These are phyloP conservation scores for Colletotrichum endophyticum DNA, from an alignment of 2,329 filamentous ascomycete species.

Conservation along the genomic window DNA sequence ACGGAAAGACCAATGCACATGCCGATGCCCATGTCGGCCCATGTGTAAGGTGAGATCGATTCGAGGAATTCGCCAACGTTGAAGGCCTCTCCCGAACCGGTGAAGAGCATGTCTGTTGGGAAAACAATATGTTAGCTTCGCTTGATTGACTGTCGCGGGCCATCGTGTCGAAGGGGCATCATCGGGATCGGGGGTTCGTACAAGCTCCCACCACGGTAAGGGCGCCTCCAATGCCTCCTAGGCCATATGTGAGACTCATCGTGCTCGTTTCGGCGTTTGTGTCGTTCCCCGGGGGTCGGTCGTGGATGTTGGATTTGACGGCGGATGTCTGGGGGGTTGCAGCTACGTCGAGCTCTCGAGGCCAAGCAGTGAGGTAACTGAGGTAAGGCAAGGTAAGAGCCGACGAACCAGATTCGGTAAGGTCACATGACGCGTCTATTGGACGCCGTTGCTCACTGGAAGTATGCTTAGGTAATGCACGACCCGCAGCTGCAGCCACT, in stretches of 20 bases:
- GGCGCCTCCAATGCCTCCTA: slow-evolving; percentile 71
- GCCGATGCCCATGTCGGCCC: slow-evolving; percentile 88
- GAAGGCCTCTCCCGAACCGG: slow-evolving; percentile 93
- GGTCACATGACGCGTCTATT: slow-evolving; percentile 40
- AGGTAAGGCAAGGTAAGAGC: slow-evolving; percentile 8
- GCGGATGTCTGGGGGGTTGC: slow-evolving; percentile 12
- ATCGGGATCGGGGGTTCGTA: slow-evolving; percentile 52
- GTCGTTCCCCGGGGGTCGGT: slow-evolving; percentile 19
- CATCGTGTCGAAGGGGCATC: background rate
- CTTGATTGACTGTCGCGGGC: background rate
- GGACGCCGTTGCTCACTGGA: background rate
- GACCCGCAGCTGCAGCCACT: background rate
- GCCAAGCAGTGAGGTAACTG: slow-evolving; percentile 12
- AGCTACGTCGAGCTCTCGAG: slow-evolving; percentile 23
- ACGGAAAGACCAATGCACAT: slow-evolving; percentile 97
- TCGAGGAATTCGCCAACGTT: slow-evolving; percentile 97
- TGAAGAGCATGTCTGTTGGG: slow-evolving; percentile 92
- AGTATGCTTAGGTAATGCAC: background rate
- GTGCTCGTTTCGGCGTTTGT: slow-evolving; percentile 31
- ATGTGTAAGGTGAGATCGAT: slow-evolving; percentile 90
- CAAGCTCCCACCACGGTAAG: slow-evolving; percentile 78
- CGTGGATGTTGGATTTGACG: slow-evolving; percentile 12
- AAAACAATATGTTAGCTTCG: slow-evolving; percentile 6
- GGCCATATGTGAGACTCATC: slow-evolving; percentile 78
- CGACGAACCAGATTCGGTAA: slow-evolving; percentile 26